Evolutionary conservation across 208 protist species (phyloP).

Genomic region (Balamuthia mandrillaris): DNA sequence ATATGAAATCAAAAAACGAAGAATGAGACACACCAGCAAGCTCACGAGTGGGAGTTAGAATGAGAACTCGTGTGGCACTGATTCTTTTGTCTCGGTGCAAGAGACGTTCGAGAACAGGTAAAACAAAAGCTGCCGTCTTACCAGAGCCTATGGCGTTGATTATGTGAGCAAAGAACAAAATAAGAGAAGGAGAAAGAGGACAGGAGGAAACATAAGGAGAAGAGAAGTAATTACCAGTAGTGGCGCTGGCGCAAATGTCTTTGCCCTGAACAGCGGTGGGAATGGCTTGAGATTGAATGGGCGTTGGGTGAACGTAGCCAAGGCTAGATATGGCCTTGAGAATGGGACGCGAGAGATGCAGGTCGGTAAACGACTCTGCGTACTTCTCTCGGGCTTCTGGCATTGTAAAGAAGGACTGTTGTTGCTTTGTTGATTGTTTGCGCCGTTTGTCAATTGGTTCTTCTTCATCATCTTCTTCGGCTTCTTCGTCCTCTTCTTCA

Average conservation of each 20-base stretch:
- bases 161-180: conserved; percentile 32
- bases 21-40: too few species aligned
- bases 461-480: conserved; percentile 23
- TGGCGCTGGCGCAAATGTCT: conserved; percentile 71
- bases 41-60: conserved; percentile 58
- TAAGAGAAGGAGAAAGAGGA: not conserved
- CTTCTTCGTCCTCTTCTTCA: conserved; percentile 3
- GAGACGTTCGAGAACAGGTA: conserved; percentile 76
- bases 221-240: conserved; percentile 50
- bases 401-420: not conserved
- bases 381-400: not conserved
- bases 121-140: conserved; percentile 75
- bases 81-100: conserved; percentile 37
- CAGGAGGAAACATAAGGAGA: not conserved
- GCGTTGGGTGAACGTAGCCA: conserved; percentile 64
- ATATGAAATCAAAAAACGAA: too few species aligned
- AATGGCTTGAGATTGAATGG: conserved; percentile 66
- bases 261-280: conserved; percentile 63
- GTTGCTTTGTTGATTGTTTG: conserved; percentile 18
- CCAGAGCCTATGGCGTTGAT: conserved; percentile 57
- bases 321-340: conserved; percentile 54
- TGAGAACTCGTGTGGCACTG: conserved; percentile 1
- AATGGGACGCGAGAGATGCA: conserved; percentile 61
- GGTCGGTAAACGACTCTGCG: conserved; percentile 31
- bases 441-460: not conserved